phyloP scores from a whole-genome alignment of 768 basidiomycete species.

The Boletus subcaerulescens region DNA sequence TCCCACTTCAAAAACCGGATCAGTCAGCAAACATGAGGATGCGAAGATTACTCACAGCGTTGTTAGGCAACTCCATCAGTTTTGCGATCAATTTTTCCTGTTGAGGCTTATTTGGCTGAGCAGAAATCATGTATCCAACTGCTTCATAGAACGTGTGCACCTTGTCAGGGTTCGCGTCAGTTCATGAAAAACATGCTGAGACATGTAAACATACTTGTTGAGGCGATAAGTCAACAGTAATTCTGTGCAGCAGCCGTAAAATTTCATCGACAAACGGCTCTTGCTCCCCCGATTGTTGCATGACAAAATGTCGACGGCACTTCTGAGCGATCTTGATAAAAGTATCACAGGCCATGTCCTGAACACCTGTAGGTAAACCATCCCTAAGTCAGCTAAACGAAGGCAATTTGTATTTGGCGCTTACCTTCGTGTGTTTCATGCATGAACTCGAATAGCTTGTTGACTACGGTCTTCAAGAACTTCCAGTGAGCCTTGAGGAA shows the following conservation, averaged over 20 bases:
- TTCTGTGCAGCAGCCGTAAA: conserved; percentile 83
- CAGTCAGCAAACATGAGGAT: background rate
- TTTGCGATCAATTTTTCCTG: conserved; percentile 95
- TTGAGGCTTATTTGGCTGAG: conserved; percentile 95
- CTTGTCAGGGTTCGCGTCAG: conserved; percentile 22
- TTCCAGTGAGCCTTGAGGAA: conserved; percentile 99
- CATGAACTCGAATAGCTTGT: conserved; percentile 99
- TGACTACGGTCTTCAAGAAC: conserved; percentile 99
- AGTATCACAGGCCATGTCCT: conserved; percentile 99
- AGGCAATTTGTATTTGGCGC: background rate
- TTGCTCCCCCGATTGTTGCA: conserved; percentile 95
- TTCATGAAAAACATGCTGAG: background rate
- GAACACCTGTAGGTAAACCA: conserved; percentile 63
- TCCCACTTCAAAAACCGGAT: conserved; percentile 70
- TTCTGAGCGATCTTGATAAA: conserved; percentile 99
- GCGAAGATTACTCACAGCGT: conserved; percentile 62
- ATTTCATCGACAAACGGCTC: conserved; percentile 99
- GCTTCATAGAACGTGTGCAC: conserved; percentile 99
- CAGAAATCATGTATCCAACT: conserved; percentile 98
- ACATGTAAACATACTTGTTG: conserved; percentile 52
- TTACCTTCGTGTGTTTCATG: conserved; percentile 97
- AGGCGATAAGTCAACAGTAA: conserved; percentile 91
- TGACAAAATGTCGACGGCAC: conserved; percentile 95
- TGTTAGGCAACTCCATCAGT: conserved; percentile 96
- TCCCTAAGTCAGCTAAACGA: conserved; percentile 2